phyloP scores from a whole-genome alignment of 2,329 filamentous ascomycete genomes.

The Stagonosporopsis vannaccii region DNA sequence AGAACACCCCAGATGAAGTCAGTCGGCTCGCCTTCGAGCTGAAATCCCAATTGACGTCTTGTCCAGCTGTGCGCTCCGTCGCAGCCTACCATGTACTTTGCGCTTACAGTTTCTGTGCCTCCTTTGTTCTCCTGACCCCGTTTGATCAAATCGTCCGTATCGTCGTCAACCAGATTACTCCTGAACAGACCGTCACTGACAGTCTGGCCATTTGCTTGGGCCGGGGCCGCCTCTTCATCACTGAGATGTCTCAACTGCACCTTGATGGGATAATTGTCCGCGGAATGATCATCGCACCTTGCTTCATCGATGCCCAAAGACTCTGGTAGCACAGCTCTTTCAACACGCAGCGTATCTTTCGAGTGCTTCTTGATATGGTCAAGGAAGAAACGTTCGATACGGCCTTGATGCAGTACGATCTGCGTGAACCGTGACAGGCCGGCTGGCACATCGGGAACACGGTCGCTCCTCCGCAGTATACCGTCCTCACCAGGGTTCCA shows the following conservation, averaged over 20 bases:
- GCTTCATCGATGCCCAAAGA: slow-evolving; percentile 62
- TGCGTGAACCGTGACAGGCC: slow-evolving; percentile 70
- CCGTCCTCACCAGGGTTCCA: slow-evolving; percentile 68
- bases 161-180: slow-evolving; percentile 65
- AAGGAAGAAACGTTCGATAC: slow-evolving; percentile 72
- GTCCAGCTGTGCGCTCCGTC: slow-evolving; percentile 75
- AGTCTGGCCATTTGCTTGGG: slow-evolving; percentile 49
- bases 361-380: slow-evolving; percentile 66
- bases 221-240: slow-evolving; percentile 64
- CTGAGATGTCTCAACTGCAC: slow-evolving; percentile 65
- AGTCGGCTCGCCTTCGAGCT: slow-evolving; percentile 63
- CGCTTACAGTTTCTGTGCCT: slow-evolving; percentile 56
- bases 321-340: slow-evolving; percentile 67
- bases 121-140: slow-evolving; percentile 48
- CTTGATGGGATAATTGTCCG: slow-evolving; percentile 64
- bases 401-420: slow-evolving; percentile 73
- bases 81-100: slow-evolving; percentile 72
- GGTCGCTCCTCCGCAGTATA: slow-evolving; percentile 63
- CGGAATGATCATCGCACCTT: slow-evolving; percentile 55
- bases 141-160: slow-evolving; percentile 62
- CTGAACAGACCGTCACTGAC: slow-evolving; percentile 64
- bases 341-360: slow-evolving; percentile 60
- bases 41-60: slow-evolving; percentile 63
- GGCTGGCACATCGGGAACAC: slow-evolving; percentile 68
- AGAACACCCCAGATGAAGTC: slow-evolving; percentile 63